These are phyloP conservation scores for Ceratobasidium sp. DNA, from an alignment of 1,284 basidiomycete genomes.

Conservation along the genomic window DNA sequence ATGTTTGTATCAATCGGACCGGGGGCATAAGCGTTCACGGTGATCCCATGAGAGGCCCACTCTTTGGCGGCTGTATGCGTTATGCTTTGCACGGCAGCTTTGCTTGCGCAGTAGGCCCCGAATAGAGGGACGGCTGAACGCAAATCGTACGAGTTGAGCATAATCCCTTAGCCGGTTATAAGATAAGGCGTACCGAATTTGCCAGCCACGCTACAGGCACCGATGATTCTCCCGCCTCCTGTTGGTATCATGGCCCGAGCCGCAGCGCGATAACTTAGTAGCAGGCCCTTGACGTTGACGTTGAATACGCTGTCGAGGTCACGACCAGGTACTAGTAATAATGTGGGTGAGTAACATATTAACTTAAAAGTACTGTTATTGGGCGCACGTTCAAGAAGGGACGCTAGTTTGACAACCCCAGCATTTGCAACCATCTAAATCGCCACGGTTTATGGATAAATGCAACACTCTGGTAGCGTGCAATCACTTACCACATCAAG, in stretches of 20 bases:
- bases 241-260: conserved; percentile 31
- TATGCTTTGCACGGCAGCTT: conserved; percentile 12
- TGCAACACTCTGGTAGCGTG: not conserved
- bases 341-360: not conserved
- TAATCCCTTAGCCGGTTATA: not conserved
- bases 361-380: not conserved
- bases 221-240: conserved; percentile 29
- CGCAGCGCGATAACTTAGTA: conserved; percentile 25
- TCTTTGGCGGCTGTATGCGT: conserved; percentile 33
- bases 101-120: conserved; percentile 19
- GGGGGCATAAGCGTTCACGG: conserved; percentile 41
- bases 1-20: conserved; percentile 25
- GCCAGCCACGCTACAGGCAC: conserved; percentile 21
- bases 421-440: conserved; percentile 41
- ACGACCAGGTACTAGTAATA: not conserved
- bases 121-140: not conserved
- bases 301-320: conserved; percentile 10
- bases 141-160: not conserved
- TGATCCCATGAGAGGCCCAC: conserved; percentile 27
- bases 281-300: conserved; percentile 20
- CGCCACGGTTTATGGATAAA: not conserved
- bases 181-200: not conserved
- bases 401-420: not conserved
- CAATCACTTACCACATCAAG: conserved; percentile 21
- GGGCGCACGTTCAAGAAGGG: conserved; percentile 18